Evolutionary conservation across 108 stramenopile species (phyloP).

Genomic region (Nannochloropsis granulata): DNA sequence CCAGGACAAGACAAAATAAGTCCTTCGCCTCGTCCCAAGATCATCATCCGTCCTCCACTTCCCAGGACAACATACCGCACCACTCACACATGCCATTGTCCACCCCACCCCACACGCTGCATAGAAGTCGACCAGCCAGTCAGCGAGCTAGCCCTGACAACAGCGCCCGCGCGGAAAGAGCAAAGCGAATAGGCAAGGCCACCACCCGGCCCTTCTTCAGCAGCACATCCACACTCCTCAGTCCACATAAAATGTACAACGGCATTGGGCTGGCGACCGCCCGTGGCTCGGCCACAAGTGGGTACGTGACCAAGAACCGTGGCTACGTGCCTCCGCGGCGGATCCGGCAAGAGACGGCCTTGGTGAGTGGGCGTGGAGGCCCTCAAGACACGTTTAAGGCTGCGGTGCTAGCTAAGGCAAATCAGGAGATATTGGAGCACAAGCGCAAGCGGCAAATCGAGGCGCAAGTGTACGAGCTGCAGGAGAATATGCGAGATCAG

Average conservation of each 20-base stretch:
- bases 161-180: no score
- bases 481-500: conserved; percentile 28
- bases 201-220: no score
- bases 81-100: no score
- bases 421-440: conserved; percentile 34
- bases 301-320: conserved; percentile 31
- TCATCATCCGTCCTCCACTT: no score
- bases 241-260: conserved; percentile 26
- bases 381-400: neutral
- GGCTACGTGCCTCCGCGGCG: neutral
- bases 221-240: no score
- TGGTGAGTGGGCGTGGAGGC: neutral
- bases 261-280: conserved; percentile 32
- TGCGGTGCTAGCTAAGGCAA: neutral
- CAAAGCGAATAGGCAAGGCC: no score
- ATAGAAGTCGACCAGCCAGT: no score
- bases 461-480: conserved; percentile 37
- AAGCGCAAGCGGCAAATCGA: conserved; percentile 31
- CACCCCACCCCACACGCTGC: no score
- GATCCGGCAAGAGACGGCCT: neutral
- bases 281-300: conserved; percentile 31
- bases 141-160: no score
- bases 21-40: no score
- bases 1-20: no score
- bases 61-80: no score